Percentiles rank a stretch among this genome's conserved stretches.
phyloP scores from a whole-genome alignment of 345 rosid species.

The Arabidopsis thaliana region DNA sequence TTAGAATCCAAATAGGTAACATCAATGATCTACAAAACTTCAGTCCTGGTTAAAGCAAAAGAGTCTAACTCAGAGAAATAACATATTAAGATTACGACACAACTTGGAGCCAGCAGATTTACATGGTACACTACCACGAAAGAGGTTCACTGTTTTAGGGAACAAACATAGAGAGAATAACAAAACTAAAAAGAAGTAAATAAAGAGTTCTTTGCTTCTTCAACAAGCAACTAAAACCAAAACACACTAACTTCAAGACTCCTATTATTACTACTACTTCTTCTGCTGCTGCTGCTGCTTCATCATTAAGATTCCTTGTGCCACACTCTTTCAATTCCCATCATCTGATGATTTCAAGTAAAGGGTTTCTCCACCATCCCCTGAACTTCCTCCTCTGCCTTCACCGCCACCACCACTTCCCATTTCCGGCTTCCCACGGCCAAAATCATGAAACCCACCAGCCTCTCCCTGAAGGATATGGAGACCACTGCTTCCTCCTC shows the following conservation, averaged over 20 bases:
- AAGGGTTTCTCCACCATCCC: slow-evolving; percentile 86
- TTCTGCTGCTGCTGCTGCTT: slow-evolving; percentile 33
- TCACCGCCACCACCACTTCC: slow-evolving; percentile 75
- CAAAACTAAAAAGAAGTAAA: slow-evolving; percentile 15
- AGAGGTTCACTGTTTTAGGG: slow-evolving; percentile 38
- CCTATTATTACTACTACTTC: slow-evolving; percentile 28
- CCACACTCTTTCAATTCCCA: slow-evolving; percentile 61
- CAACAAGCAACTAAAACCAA: slow-evolving; percentile 36
- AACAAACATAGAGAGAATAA: slow-evolving; percentile 29
- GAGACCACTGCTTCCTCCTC: slow-evolving; percentile 70
- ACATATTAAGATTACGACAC: slow-evolving; percentile 38
- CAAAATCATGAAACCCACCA: slow-evolving; percentile 76
- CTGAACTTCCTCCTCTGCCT: slow-evolving; percentile 82
- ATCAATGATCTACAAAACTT: background rate
- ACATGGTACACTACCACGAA: slow-evolving; percentile 45
- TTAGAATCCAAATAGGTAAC: background rate
- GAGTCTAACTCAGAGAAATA: slow-evolving; percentile 25
- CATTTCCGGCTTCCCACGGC: slow-evolving; percentile 86
- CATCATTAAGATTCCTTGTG: slow-evolving; percentile 32
- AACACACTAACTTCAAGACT: slow-evolving; percentile 39
- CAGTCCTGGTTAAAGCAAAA: background rate
- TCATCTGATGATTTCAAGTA: slow-evolving; percentile 85
- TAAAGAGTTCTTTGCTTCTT: slow-evolving; percentile 35
- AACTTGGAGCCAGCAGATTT: slow-evolving; percentile 43
- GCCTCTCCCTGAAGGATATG: slow-evolving; percentile 50